Percentiles rank a stretch among this genome's conserved stretches.
Conservation (phyloP, 352 stramenopile genomes). For the Phytophthora constricta region DNA sequence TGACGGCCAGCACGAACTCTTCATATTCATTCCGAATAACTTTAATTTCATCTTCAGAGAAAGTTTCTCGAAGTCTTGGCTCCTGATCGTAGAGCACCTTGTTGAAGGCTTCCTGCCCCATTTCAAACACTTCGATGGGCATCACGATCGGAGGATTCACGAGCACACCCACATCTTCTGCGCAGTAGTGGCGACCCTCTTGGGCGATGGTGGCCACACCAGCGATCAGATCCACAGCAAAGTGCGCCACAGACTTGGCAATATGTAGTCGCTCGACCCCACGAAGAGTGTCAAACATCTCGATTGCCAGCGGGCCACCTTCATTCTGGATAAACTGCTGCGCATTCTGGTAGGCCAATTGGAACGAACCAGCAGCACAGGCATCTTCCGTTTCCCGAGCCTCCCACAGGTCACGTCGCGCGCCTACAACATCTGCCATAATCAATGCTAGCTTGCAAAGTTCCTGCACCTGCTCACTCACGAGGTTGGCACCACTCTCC, state of each 20-base stretch:
- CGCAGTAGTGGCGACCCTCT: slow-evolving; percentile 56
- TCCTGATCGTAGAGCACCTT: slow-evolving; percentile 51
- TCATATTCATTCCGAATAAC: slow-evolving; percentile 58
- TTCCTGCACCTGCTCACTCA: slow-evolving; percentile 57
- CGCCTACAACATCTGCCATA: slow-evolving; percentile 56
- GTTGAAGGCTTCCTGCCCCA: slow-evolving; percentile 58
- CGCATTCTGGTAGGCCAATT: slow-evolving; percentile 57
- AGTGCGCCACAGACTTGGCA: slow-evolving; percentile 55
- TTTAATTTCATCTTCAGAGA: slow-evolving; percentile 50
- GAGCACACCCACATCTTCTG: slow-evolving; percentile 43
- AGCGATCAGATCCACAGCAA: slow-evolving; percentile 53
- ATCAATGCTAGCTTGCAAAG: slow-evolving; percentile 61
- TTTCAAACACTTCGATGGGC: slow-evolving; percentile 57
- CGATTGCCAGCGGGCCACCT: slow-evolving; percentile 52
- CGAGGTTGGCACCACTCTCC: slow-evolving; percentile 40
- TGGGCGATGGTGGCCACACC: slow-evolving; percentile 49
- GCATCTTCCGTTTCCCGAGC: slow-evolving; percentile 33
- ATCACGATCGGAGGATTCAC: slow-evolving; percentile 55
- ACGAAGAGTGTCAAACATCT: slow-evolving; percentile 62
- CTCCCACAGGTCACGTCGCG: slow-evolving; percentile 55
- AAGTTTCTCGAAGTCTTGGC: slow-evolving; percentile 49
- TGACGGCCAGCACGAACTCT: slow-evolving; percentile 50
- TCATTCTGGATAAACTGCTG: slow-evolving; percentile 75
- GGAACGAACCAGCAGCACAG: slow-evolving; percentile 51
- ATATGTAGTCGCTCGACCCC: slow-evolving; percentile 56